Conservation (phyloP, 306 rosid species). For the Cucurbita argyrosperma region DNA sequence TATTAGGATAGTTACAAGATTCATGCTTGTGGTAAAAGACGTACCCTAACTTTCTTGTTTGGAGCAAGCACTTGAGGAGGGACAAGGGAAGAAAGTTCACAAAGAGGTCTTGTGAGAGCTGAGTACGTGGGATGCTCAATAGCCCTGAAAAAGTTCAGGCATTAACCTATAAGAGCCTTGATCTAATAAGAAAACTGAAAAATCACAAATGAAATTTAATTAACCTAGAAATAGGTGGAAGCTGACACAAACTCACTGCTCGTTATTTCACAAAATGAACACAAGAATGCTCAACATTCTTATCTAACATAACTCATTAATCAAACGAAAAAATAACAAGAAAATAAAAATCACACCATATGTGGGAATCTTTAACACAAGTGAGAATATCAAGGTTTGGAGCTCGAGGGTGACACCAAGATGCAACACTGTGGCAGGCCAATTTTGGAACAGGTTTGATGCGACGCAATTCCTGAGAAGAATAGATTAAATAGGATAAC, state of each 20-base stretch:
- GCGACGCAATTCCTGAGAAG: conserved; percentile 79
- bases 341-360: conserved; percentile 38
- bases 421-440: conserved; percentile 97
- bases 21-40: conserved; percentile 4
- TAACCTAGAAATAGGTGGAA: not conserved
- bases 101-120: conserved; percentile 94
- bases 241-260: not conserved
- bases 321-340: not conserved
- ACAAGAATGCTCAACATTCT: not conserved
- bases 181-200: not conserved
- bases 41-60: conserved; percentile 88
- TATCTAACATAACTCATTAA: not conserved
- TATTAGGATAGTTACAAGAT: not conserved
- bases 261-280: not conserved
- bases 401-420: conserved; percentile 99
- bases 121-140: conserved; percentile 97
- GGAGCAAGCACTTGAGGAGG: conserved; percentile 87
- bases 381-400: conserved; percentile 97
- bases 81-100: conserved; percentile 82
- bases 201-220: not conserved
- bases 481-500: conserved; percentile 6
- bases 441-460: conserved; percentile 88
- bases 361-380: conserved; percentile 94
- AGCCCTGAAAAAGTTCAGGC: conserved; percentile 50
- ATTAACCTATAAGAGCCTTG: conserved; percentile 5